These are phyloP conservation scores for Platanthera zijinensis DNA, from an alignment of 106 monocot species.

Conservation along the genomic window DNA sequence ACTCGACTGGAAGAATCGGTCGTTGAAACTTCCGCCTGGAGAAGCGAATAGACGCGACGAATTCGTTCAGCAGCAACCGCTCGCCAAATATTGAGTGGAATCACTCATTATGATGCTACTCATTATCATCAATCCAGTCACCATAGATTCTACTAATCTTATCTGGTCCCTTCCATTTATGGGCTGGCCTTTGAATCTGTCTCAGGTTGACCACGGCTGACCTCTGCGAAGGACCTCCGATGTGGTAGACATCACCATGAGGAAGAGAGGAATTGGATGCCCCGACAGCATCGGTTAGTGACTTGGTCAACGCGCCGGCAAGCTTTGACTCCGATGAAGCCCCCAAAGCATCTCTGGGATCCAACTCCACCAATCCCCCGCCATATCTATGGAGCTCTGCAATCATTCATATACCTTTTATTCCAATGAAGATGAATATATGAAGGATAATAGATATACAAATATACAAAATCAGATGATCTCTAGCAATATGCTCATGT, in stretches of 20 bases:
- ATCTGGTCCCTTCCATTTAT: constrained; percentile 89
- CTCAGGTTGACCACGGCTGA: constrained; percentile 35
- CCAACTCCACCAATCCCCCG: constrained; percentile 55
- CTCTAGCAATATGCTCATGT: no score
- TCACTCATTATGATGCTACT: constrained; percentile 16
- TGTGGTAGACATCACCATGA: constrained; percentile 66
- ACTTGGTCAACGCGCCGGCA: constrained; percentile 32
- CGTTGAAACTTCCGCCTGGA: no score
- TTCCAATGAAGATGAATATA: background rate
- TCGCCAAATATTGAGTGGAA: no score
- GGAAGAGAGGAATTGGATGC: constrained; percentile 30
- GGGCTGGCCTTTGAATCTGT: constrained; percentile 50
- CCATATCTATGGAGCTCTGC: constrained; percentile 95
- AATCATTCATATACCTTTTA: background rate
- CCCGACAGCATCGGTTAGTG: constrained; percentile 24
- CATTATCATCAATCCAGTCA: constrained; percentile 94
- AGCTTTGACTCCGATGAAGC: constrained; percentile 46
- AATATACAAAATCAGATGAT: no score
- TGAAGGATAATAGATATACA: background rate
- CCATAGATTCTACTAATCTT: constrained; percentile 93
- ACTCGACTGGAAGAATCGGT: no score
- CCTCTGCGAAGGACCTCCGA: constrained; percentile 63
- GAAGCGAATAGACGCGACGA: no score
- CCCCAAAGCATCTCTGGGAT: constrained; percentile 38
- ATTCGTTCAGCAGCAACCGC: no score